A percentile compares a stretch with the other conserved stretches of the same genome.
phyloP scores from a whole-genome alignment of 768 basidiomycete genomes.

The Pulveroboletus sp. region DNA sequence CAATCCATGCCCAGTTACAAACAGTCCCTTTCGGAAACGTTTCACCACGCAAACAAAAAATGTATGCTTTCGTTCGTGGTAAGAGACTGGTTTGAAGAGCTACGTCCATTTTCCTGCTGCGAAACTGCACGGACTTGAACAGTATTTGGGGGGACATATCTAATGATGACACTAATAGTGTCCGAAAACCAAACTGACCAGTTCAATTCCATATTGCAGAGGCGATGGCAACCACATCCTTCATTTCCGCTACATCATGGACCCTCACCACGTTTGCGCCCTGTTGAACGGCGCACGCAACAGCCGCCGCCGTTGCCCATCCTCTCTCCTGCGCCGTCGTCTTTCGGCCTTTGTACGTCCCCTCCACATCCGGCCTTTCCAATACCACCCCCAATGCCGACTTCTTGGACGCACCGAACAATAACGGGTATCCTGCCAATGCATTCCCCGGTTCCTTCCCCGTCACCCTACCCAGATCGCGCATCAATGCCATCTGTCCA shows the following conservation, averaged over 20 bases:
- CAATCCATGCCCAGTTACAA: slow-evolving; percentile 10
- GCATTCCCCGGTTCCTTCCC: slow-evolving; percentile 44
- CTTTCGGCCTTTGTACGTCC: slow-evolving; percentile 43
- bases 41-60: too few species aligned
- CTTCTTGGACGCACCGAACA: slow-evolving; percentile 83
- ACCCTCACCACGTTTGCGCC: slow-evolving; percentile 73
- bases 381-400: slow-evolving; percentile 76
- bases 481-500: slow-evolving; percentile 70
- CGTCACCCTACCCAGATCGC: slow-evolving; percentile 46
- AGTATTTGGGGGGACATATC: too few species aligned
- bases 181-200: too few species aligned
- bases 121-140: too few species aligned
- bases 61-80: too few species aligned
- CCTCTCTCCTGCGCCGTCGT: slow-evolving; percentile 64
- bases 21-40: background rate
- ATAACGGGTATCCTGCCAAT: slow-evolving; percentile 55
- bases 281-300: slow-evolving; percentile 73
- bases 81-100: too few species aligned
- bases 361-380: slow-evolving; percentile 38
- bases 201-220: slow-evolving; percentile 54
- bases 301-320: slow-evolving; percentile 78
- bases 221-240: slow-evolving; percentile 68
- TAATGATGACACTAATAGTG: too few species aligned
- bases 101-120: too few species aligned
- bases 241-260: slow-evolving; percentile 74